Base-by-base conservation (phyloP, 257 asterid genomes). In the Apocynum venetum region DNA sequence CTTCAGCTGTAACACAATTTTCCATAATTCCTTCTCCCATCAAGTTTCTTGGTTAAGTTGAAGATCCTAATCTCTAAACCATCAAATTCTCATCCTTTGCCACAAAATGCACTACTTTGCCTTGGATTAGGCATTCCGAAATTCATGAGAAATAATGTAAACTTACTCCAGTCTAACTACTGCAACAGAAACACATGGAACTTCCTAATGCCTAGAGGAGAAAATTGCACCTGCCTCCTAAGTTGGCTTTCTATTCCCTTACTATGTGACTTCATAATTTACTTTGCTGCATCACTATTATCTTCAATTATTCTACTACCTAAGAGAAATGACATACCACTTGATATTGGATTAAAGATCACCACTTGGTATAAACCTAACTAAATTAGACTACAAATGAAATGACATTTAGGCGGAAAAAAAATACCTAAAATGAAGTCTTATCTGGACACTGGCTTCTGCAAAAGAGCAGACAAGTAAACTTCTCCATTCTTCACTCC, bases 401-500 rank as follows among this genome's bases (percentile, higher is more conserved):
- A 73, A 49, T 46, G 6, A 57, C 61, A 68, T 36, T 49, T 12
- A 67, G 20, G 56, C 15, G 46, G 72, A 60, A 11, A 35, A 25
- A 31, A 70, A 41, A 77, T 69, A 92, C 96, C 96, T 85, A 73
- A 40, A 82, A 49, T n/a, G 72, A 78, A 55, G 72, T 38, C 72
- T 88, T 84, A 92, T 87, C 80, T 93, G 35, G 82, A 83, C 85
- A 88, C 47, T 4, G 99, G 99, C 91, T 95, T 95, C 91, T 91
- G 98, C 85, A 95, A 61, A 69, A 95, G 96, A 3, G 99, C 97
- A 49, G 98, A 91, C 91, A 93, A 81, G 80, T 88, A 95, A 69
- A 93, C 92, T 80, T 95, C 99, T 2, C 92, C 97, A 84, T 91
- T 91, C 92, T 93, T 93, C 77, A 92, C 60, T 38, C 97, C 97